Conservation (phyloP, 345 rosid species). For the Syzygium jambos region DNA sequence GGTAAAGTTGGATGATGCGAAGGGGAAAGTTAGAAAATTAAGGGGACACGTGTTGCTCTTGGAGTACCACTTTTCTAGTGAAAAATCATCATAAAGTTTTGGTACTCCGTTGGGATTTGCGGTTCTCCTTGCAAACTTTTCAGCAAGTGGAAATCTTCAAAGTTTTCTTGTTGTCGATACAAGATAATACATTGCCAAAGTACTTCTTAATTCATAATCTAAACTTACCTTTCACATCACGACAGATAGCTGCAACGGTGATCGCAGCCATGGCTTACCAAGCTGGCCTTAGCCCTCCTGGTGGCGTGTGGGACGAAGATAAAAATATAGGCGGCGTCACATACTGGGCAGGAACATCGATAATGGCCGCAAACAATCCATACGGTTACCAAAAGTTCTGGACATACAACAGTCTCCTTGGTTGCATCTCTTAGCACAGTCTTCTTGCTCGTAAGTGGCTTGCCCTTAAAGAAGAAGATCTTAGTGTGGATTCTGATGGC, state of each 20-base stretch:
- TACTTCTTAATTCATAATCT: neutral
- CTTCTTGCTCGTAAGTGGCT: neutral
- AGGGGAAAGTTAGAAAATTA: too few species aligned
- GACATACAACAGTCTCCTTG: neutral
- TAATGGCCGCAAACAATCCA: neutral
- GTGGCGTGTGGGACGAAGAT: neutral
- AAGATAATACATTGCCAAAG: too few species aligned
- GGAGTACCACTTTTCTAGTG: too few species aligned
- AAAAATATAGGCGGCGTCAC: accelerated
- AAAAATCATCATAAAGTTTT: too few species aligned
- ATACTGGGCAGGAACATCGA: neutral
- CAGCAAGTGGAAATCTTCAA: too few species aligned
- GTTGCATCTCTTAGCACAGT: neutral
- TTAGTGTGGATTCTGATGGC: neutral
- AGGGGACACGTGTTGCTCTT: too few species aligned
- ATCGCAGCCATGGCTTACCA: neutral
- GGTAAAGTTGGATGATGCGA: too few species aligned
- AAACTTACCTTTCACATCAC: neutral
- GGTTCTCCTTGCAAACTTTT: too few species aligned
- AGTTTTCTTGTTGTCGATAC: too few species aligned
- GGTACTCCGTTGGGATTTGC: too few species aligned
- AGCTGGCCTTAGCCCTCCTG: neutral
- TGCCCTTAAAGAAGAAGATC: neutral
- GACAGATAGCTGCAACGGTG: neutral
- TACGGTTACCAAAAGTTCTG: accelerated